phyloP scores from a whole-genome alignment of 495 filamentous ascomycete genomes.

The Letharia lupina region DNA sequence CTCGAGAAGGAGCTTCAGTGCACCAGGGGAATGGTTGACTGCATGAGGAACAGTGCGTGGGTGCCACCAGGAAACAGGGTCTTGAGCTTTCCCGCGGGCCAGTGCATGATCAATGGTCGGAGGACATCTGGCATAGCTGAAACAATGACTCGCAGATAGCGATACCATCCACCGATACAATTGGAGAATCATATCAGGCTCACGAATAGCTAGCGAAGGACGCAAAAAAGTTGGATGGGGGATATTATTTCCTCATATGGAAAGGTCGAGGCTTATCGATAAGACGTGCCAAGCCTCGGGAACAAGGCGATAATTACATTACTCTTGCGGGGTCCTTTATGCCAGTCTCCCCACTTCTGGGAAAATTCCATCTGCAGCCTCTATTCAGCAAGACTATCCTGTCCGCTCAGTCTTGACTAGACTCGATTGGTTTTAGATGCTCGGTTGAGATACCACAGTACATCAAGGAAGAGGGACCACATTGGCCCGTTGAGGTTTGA shows the following conservation, averaged over 20 bases:
- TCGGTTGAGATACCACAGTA: neutral
- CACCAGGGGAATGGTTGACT: constrained; percentile 7
- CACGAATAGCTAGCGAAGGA: neutral
- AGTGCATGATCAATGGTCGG: neutral
- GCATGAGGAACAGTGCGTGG: constrained; percentile 6
- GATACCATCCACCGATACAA: neutral
- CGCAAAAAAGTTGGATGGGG: neutral
- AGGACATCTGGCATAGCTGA: neutral
- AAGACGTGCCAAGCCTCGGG: constrained; percentile 8
- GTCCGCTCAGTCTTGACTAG: neutral
- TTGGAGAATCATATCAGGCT: neutral
- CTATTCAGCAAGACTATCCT: constrained; percentile 1
- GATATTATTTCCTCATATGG: constrained; percentile 8
- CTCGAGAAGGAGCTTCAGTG: neutral
- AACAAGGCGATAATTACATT: no score
- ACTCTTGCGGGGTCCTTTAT: neutral
- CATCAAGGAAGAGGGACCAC: neutral
- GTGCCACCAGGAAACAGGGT: neutral
- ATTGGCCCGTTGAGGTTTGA: neutral
- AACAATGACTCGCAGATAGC: neutral
- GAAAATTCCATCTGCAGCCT: neutral
- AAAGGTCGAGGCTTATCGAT: constrained; percentile 6
- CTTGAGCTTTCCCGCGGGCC: neutral
- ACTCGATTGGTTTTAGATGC: neutral
- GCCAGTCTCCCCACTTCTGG: neutral